phyloP scores from a whole-genome alignment of 768 basidiomycete genomes.

The Cantharellus anzutake region DNA sequence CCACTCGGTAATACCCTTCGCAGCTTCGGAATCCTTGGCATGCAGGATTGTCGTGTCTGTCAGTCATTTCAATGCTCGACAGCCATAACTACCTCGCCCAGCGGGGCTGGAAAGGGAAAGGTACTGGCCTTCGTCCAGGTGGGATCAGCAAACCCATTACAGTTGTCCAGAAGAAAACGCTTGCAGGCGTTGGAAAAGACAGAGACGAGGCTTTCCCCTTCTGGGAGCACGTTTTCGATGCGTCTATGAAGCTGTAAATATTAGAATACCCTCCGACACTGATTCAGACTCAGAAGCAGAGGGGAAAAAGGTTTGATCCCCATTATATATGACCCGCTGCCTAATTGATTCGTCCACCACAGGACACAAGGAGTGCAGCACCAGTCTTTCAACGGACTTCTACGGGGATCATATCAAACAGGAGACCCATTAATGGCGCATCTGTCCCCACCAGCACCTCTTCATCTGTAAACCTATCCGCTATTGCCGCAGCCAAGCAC shows the following conservation, averaged over 20 bases:
- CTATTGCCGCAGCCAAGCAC: slow-evolving; percentile 37
- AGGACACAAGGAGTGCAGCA: not conserved
- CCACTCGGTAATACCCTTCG: too few relatives aligned
- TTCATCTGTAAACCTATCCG: too few relatives aligned
- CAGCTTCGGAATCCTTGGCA: too few relatives aligned
- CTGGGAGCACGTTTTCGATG: slow-evolving; percentile 86
- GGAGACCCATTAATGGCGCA: slow-evolving; percentile 34
- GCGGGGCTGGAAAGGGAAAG: slow-evolving; percentile 81
- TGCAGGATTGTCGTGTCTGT: too few relatives aligned
- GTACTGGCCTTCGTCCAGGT: slow-evolving; percentile 60
- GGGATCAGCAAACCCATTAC: slow-evolving; percentile 60
- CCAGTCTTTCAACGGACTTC: slow-evolving; percentile 32
- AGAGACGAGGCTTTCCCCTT: slow-evolving; percentile 91
- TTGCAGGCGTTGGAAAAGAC: slow-evolving; percentile 81
- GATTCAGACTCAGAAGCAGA: slow-evolving; percentile 27
- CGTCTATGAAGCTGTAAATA: slow-evolving; percentile 69
- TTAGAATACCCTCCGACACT: slow-evolving; percentile 34
- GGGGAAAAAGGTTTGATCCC: slow-evolving; percentile 8
- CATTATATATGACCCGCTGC: not conserved
- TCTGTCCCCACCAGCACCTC: slow-evolving; percentile 13
- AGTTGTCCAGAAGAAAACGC: slow-evolving; percentile 64
- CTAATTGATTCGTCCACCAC: not conserved
- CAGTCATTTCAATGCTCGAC: slow-evolving; percentile 22
- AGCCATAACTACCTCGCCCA: slow-evolving; percentile 50
- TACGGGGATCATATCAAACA: slow-evolving; percentile 61